These are phyloP conservation scores for Diaporthe longicolla DNA, from an alignment of 2,329 filamentous ascomycete genomes.

Conservation along the genomic window DNA sequence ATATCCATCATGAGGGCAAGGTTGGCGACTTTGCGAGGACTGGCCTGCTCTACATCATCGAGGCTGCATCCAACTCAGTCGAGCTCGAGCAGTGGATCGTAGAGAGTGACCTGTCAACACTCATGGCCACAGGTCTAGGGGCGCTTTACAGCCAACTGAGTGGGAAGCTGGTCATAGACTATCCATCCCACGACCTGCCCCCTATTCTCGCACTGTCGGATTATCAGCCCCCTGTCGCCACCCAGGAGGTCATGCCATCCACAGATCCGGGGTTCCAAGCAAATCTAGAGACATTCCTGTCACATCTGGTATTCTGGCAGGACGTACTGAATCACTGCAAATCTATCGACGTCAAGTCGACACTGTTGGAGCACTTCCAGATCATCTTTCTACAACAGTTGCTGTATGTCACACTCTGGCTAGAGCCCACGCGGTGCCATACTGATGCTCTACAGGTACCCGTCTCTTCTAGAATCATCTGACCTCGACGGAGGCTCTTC, in stretches of 20 bases:
- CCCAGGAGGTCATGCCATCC: constrained; percentile 80
- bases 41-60: constrained; percentile 94
- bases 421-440: background rate
- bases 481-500: constrained; percentile 97
- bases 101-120: constrained; percentile 93
- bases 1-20: constrained; percentile 95
- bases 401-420: constrained; percentile 70
- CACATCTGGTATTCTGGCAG: constrained; percentile 97
- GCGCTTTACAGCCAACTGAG: constrained; percentile 78
- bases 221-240: constrained; percentile 80
- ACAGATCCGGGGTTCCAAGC: constrained; percentile 82
- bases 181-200: constrained; percentile 81
- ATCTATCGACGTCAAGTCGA: constrained; percentile 92
- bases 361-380: constrained; percentile 95
- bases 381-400: constrained; percentile 96
- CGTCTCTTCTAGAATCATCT: constrained; percentile 94
- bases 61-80: constrained; percentile 87
- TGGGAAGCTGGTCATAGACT: constrained; percentile 85
- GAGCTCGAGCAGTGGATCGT: constrained; percentile 95
- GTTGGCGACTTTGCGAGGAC: constrained; percentile 97
- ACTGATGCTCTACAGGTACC: constrained; percentile 74
- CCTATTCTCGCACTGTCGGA: constrained; percentile 91
- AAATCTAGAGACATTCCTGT: constrained; percentile 94
- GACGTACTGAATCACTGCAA: constrained; percentile 96
- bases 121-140: constrained; percentile 96